Conservation (phyloP, 1,139 yeast species). For the Eremothecium coryli region DNA sequence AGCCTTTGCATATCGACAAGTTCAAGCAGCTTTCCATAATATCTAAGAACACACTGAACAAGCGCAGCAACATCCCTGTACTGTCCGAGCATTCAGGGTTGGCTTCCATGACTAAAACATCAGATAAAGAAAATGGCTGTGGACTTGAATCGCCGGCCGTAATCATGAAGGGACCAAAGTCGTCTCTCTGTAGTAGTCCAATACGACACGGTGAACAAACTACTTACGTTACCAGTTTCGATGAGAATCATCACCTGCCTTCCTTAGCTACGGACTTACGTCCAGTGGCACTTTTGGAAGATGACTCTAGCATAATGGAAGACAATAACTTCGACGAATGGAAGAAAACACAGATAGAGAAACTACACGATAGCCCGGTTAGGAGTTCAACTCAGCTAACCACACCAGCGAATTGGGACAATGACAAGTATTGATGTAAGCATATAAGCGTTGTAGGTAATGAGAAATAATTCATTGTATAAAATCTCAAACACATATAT, state of each 20-base stretch:
- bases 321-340: conserved; percentile 23
- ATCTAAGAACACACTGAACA: conserved; percentile 16
- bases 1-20: conserved; percentile 5
- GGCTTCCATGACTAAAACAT: too few relatives aligned
- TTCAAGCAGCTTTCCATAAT: conserved; percentile 6
- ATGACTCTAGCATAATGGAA: conserved; percentile 26
- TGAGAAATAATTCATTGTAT: too few relatives aligned
- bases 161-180: conserved; percentile 1
- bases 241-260: background rate
- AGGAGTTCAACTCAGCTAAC: conserved; percentile 5
- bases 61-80: conserved; percentile 1
- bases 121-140: conserved; percentile 2
- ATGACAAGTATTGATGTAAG: conserved; percentile 7
- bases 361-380: conserved; percentile 14
- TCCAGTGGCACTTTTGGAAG: conserved; percentile 8
- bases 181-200: conserved; percentile 1
- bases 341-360: conserved; percentile 24
- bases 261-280: background rate
- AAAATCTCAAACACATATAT: too few relatives aligned
- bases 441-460: background rate
- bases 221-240: background rate
- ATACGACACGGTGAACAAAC: background rate
- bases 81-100: background rate
- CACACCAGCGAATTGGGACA: conserved; percentile 9
- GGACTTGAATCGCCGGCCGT: conserved; percentile 3